phyloP scores from a whole-genome alignment of 768 basidiomycete genomes.

The Neoboletus brunneissimus region DNA sequence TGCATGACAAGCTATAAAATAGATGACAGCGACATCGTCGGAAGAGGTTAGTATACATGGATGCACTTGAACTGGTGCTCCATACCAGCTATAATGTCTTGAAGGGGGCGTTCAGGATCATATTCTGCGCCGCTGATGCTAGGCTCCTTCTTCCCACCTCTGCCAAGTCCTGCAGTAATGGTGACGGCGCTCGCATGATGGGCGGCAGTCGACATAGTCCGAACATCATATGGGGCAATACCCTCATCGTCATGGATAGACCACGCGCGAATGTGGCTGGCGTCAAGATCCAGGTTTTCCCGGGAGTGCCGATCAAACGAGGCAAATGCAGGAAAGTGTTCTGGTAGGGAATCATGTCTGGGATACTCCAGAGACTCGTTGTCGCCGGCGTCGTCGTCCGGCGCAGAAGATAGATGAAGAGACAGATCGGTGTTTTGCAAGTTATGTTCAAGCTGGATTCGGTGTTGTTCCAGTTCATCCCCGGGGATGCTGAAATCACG shows the following conservation, averaged over 20 bases:
- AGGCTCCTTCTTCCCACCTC: slow-evolving; percentile 47
- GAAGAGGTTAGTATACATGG: not conserved
- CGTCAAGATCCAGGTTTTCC: slow-evolving; percentile 56
- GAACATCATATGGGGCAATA: slow-evolving; percentile 61
- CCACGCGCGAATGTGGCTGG: slow-evolving; percentile 52
- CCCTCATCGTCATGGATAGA: slow-evolving; percentile 67
- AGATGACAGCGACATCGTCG: slow-evolving; percentile 8
- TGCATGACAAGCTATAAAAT: slow-evolving; percentile 47
- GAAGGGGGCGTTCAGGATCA: slow-evolving; percentile 78
- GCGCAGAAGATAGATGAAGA: slow-evolving; percentile 61
- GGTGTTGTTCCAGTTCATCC: slow-evolving; percentile 72
- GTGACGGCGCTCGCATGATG: slow-evolving; percentile 91
- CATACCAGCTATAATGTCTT: slow-evolving; percentile 66
- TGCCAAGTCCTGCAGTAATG: slow-evolving; percentile 73
- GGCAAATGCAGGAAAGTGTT: slow-evolving; percentile 52
- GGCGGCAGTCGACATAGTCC: slow-evolving; percentile 77
- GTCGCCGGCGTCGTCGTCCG: slow-evolving; percentile 40
- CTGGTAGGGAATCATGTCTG: slow-evolving; percentile 61
- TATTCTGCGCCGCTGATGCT: slow-evolving; percentile 78
- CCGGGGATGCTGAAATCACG: slow-evolving; percentile 58
- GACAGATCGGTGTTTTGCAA: slow-evolving; percentile 72
- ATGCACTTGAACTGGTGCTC: not conserved
- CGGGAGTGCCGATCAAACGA: slow-evolving; percentile 60
- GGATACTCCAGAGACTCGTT: slow-evolving; percentile 65
- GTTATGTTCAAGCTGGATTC: slow-evolving; percentile 77